Base-by-base conservation (phyloP, 2,329 filamentous ascomycete species). In the Colletotrichum sp. region DNA sequence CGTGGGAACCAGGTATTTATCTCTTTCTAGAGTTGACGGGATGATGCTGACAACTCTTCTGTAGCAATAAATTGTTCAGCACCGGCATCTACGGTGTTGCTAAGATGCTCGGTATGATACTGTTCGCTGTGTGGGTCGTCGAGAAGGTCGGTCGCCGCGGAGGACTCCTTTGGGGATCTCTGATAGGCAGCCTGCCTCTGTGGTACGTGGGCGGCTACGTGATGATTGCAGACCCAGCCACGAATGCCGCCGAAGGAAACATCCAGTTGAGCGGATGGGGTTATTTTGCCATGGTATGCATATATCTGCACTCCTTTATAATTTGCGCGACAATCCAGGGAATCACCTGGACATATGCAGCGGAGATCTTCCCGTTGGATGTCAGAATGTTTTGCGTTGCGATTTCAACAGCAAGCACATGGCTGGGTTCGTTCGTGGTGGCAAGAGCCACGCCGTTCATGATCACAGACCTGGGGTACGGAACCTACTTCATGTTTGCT, bases 401-500 rank as follows among this genome's bases (percentile, higher is more conserved):
- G 18, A 77, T 84, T 13, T 83, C 82, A 0, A 84, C 81, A 0
- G 83, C 83, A 0, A 81, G 81, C 32, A 82, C 82, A 2, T 86
- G 85, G 85, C 77, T 86, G n/a, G 83, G 83, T 16, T 85, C 82
- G 3, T 86, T 86, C 74, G 80, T 86, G 77, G 83, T 86, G 52
- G 84, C 84, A 2, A 81, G 84, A 39, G 81, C 83, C 36, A 85
- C 83, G 1, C 85, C 85, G 0, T 85, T 85, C 72, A 87, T 87
- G 86, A 83, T 86, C 18, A 84, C 81, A 3, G 79, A 80, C 12
- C 80, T 87, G 2, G 83, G 84, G 2, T 90, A 88, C 77, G 89
- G 89, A 15, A 88, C 88, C 1, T 90, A 89, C 79, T 88, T 90
- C 72, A 87, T 90, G 81, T 90, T 90, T 76, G 88, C 86, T 3